Base-by-base conservation (phyloP, 2,329 filamentous ascomycete genomes). In the Xylogone sp. region DNA sequence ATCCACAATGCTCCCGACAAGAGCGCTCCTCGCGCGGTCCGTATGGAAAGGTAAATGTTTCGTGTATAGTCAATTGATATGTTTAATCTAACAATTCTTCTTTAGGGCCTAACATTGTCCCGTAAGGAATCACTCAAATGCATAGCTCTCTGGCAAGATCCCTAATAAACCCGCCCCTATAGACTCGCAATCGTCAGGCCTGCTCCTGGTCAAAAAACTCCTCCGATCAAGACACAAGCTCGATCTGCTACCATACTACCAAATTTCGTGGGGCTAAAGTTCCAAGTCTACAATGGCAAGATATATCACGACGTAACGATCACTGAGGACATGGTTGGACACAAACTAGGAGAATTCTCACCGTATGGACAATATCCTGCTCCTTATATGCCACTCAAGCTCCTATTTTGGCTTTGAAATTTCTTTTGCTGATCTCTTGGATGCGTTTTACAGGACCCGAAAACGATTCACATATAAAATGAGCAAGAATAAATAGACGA, bases 321-420 rank as follows among this genome's bases (percentile, higher is more conserved):
- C 55, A 88, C 86, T 1, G 86, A 89, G 66, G 83, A 89, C 63
- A 90, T 90, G 86, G 86, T 90, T 10, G 86, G 86, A 51, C 81
- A 86, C 65, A 90, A 89, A 66, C 69, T 90, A 59, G 86, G 86
- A 59, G 86, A 89, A 69, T 90, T 88, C 66, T 81, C 84, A 54
- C 69, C 79, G 85, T 88, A 78, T 63, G 84, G 42, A 13, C 21
- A 13, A 24, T 10, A 21, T 34, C 13, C 19, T 8, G n/a, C n/a
- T n/a, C n/a, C n/a, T n/a, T n/a, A n/a, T n/a, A n/a, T n/a, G n/a
- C n/a, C n/a, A 12, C n/a, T 24, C 3, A 27, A 24, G n/a, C 31
- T 27, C 21, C 42, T 7, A 21, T 48, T 43, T 27, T 24, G 13
- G 21, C 2, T 21, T 5, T 43, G 19, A 20, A 13, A 4, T 27